Conservation (phyloP, 768 basidiomycete genomes). For the Zangia roseola region DNA sequence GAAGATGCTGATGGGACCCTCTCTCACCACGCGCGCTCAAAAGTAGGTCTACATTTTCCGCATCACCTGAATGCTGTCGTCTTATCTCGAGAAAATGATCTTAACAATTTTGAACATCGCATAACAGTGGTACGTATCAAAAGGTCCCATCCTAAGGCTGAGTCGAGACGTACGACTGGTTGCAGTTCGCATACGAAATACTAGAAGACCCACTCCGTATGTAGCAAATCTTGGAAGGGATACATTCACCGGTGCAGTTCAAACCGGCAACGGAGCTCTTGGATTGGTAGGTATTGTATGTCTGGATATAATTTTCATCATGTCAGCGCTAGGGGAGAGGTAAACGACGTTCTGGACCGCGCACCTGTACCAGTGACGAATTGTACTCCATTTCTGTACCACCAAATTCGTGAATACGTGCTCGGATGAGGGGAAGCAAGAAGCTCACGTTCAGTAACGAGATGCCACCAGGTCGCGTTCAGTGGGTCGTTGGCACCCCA, state of each 20-base stretch:
- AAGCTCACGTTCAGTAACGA: slow-evolving; percentile 66
- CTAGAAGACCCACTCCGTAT: slow-evolving; percentile 67
- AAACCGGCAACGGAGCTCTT: slow-evolving; percentile 55
- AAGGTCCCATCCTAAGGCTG: slow-evolving; percentile 25
- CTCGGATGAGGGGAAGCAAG: neutral
- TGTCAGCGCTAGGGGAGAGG: neutral
- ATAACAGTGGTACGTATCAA: too few relatives aligned
- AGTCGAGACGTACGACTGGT: slow-evolving; percentile 60
- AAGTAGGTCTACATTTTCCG: too few relatives aligned
- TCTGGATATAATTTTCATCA: slow-evolving; percentile 29
- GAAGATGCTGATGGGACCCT: too few relatives aligned
- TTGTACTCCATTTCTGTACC: slow-evolving; percentile 25
- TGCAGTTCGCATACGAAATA: slow-evolving; percentile 58
- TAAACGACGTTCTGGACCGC: neutral
- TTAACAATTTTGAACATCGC: too few relatives aligned
- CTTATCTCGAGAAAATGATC: too few relatives aligned
- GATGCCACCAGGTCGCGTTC: slow-evolving; percentile 81
- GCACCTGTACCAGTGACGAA: slow-evolving; percentile 22
- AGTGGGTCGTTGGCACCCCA: slow-evolving; percentile 65
- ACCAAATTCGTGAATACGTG: neutral
- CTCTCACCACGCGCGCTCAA: too few relatives aligned
- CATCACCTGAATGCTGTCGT: too few relatives aligned
- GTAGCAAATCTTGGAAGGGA: slow-evolving; percentile 64
- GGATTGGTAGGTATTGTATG: slow-evolving; percentile 68
- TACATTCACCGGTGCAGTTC: slow-evolving; percentile 57